Evolutionary conservation across 2,329 filamentous ascomycete genomes (phyloP).

Genomic region (Capronia americana): DNA sequence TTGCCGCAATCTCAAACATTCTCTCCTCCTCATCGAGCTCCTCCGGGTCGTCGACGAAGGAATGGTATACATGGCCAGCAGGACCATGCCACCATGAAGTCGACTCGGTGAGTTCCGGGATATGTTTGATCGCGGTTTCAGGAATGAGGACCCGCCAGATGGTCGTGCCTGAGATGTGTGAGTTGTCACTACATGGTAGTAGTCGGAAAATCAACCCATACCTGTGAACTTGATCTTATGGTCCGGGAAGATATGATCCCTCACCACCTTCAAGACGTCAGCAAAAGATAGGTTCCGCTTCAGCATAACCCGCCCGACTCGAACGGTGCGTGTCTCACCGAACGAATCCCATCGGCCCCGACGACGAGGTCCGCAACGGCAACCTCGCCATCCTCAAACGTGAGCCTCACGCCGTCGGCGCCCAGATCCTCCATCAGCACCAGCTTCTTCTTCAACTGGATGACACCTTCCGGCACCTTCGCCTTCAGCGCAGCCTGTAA

Average conservation of each 20-base stretch:
- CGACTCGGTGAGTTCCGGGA: conserved; percentile 42
- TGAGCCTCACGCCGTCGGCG: conserved; percentile 48
- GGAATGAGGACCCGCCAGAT: conserved; percentile 57
- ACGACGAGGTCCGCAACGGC: conserved; percentile 41
- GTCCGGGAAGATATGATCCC: conserved; percentile 51
- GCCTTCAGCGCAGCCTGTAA: conserved; percentile 59
- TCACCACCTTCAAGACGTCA: conserved; percentile 46
- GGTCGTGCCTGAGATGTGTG: conserved; percentile 48
- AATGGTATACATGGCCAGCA: conserved; percentile 52
- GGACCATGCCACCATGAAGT: conserved; percentile 56
- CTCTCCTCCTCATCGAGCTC: conserved; percentile 40
- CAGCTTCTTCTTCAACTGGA: conserved; percentile 57
- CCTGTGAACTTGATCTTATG: conserved; percentile 56
- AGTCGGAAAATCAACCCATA: too few relatives aligned
- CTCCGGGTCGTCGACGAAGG: conserved; percentile 46
- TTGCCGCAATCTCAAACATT: conserved; percentile 50
- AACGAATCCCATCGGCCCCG: conserved; percentile 44
- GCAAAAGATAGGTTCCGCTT: not conserved
- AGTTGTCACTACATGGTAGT: too few relatives aligned
- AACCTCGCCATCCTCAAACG: conserved; percentile 56
- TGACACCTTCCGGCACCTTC: conserved; percentile 52
- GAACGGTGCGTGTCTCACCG: conserved; percentile 24
- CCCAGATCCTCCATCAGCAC: conserved; percentile 48
- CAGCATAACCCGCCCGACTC: not conserved
- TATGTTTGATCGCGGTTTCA: conserved; percentile 45